These are phyloP conservation scores for Inonotus hispidus DNA, from an alignment of 1,284 basidiomycete genomes.

Conservation along the genomic window DNA sequence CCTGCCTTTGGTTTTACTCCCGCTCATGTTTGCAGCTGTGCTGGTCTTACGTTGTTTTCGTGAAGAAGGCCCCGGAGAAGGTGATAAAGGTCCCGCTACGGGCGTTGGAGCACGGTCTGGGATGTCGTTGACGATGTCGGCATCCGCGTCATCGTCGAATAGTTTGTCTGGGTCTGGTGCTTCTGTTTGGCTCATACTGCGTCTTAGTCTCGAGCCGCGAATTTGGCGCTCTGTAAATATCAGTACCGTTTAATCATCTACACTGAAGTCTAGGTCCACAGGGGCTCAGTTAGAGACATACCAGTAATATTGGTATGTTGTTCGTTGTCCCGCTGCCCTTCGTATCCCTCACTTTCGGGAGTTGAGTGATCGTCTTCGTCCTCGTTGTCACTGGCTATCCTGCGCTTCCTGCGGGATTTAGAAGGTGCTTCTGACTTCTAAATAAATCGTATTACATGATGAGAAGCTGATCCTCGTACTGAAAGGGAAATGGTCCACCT, in stretches of 20 bases:
- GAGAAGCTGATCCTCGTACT: background rate
- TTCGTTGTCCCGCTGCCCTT: background rate
- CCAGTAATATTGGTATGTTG: background rate
- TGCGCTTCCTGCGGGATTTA: conserved; percentile 4
- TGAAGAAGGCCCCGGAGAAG: background rate
- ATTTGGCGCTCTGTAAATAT: background rate
- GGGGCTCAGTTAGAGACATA: background rate
- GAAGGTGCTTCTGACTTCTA: conserved; percentile 1
- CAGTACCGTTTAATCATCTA: background rate
- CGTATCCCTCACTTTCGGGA: background rate
- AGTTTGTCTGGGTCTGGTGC: conserved; percentile 7
- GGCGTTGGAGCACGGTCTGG: background rate
- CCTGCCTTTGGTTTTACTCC: background rate
- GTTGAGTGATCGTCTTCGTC: background rate
- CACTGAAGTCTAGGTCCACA: background rate
- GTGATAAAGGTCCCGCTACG: background rate
- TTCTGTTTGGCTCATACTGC: background rate
- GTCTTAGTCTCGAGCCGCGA: background rate
- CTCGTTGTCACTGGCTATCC: conserved; percentile 1
- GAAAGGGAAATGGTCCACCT: background rate
- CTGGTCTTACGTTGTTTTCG: no score
- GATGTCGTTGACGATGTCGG: conserved; percentile 10
- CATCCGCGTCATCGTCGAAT: conserved; percentile 11
- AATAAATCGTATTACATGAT: background rate
- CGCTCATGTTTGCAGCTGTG: no score